phyloP scores from a whole-genome alignment of 2,329 filamentous ascomycete genomes.

The Calonectria crousiana region DNA sequence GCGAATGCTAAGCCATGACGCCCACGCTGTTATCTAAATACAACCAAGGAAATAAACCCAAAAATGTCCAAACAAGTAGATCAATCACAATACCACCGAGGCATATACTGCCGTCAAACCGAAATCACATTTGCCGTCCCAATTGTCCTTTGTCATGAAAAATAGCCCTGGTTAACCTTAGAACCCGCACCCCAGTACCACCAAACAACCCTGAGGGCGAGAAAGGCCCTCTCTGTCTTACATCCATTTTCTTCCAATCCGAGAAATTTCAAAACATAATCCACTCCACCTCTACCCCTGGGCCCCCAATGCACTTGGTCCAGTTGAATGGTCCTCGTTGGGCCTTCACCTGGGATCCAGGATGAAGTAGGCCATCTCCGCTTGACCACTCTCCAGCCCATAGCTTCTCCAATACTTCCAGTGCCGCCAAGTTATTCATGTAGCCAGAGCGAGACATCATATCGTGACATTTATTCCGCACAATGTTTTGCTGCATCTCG shows the following conservation, averaged over 20 bases:
- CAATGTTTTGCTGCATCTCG: slow-evolving; percentile 80
- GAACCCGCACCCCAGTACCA: background rate
- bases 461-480: slow-evolving; percentile 84
- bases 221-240: slow-evolving; percentile 30
- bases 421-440: slow-evolving; percentile 89
- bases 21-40: slow-evolving; percentile 25
- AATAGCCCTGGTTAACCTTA: slow-evolving; percentile 4
- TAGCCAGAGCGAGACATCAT: slow-evolving; percentile 92
- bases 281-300: slow-evolving; percentile 72
- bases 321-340: slow-evolving; percentile 68
- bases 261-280: slow-evolving; percentile 68
- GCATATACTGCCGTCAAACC: background rate
- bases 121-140: background rate
- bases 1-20: slow-evolving; percentile 16
- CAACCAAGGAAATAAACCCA: background rate
- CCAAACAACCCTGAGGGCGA: slow-evolving; percentile 25
- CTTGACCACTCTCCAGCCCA: slow-evolving; percentile 73
- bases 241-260: slow-evolving; percentile 31
- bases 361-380: slow-evolving; percentile 50
- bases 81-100: slow-evolving; percentile 2
- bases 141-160: slow-evolving; percentile 13
- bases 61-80: background rate
- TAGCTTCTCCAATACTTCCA: slow-evolving; percentile 87
- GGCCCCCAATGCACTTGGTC: slow-evolving; percentile 68
- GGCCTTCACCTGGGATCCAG: slow-evolving; percentile 49